phyloP scores from a whole-genome alignment of 176 grass and related monocot genomes.

The Eleusine indica region DNA sequence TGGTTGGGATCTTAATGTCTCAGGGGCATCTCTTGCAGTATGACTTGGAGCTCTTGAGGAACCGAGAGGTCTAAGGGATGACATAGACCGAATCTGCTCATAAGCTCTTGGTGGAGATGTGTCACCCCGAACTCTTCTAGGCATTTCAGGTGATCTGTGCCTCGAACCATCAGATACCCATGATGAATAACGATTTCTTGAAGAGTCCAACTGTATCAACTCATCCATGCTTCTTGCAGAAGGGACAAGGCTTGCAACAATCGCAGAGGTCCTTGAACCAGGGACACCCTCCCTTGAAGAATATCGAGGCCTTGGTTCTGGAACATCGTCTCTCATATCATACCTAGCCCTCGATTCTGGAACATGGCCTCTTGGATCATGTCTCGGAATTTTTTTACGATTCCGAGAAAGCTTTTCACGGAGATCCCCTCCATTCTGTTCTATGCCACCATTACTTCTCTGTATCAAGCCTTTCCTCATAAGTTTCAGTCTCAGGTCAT shows the following conservation, averaged over 20 bases:
- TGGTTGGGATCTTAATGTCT: conserved; percentile 49
- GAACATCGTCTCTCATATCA: conserved; percentile 30
- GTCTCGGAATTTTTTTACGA: conserved; percentile 36
- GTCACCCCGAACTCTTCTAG: conserved; percentile 38
- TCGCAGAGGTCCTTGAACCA: conserved; percentile 52
- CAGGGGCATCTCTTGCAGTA: conserved; percentile 48
- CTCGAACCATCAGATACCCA: conserved; percentile 47
- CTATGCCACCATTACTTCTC: conserved; percentile 45
- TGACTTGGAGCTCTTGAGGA: conserved; percentile 48
- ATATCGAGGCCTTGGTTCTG: conserved; percentile 48
- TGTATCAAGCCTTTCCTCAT: conserved; percentile 61
- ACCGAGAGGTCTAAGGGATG: conserved; percentile 41
- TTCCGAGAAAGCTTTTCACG: conserved; percentile 79
- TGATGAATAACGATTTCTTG: conserved; percentile 49
- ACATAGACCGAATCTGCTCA: conserved; percentile 38
- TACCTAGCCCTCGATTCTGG: conserved; percentile 54
- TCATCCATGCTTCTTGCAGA: conserved; percentile 61
- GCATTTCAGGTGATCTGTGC: conserved; percentile 53
- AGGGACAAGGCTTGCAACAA: conserved; percentile 44
- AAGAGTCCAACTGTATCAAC: conserved; percentile 49
- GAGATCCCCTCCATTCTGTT: conserved; percentile 61
- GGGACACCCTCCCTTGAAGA: conserved; percentile 34
- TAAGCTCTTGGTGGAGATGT: conserved; percentile 58
- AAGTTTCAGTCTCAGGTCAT: conserved; percentile 86
- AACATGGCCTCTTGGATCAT: conserved; percentile 44